phyloP scores from a whole-genome alignment of 176 grass and related monocot genomes.

The Carex cristatella region DNA sequence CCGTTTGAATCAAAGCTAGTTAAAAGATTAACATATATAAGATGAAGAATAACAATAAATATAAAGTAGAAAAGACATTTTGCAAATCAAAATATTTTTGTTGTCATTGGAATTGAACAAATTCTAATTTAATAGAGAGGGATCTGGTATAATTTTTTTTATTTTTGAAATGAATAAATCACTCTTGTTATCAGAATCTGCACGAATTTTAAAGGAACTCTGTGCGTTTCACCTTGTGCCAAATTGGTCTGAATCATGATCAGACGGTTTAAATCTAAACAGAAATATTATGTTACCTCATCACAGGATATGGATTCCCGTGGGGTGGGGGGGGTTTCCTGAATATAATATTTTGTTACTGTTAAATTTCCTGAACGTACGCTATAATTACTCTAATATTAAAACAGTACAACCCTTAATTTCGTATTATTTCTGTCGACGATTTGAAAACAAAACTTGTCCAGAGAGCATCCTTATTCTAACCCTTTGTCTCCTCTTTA shows the following conservation, averaged over 20 bases:
- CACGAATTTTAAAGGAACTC: too few relatives aligned
- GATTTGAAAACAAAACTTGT: not conserved
- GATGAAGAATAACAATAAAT: not conserved
- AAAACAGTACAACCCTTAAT: not conserved
- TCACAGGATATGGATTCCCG: too few relatives aligned
- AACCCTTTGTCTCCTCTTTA: slow-evolving; percentile 11
- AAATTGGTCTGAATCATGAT: too few relatives aligned
- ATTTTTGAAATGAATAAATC: not conserved
- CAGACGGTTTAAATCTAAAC: too few relatives aligned
- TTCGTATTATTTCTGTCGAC: not conserved
- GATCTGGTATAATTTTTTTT: not conserved
- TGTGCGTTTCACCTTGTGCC: too few relatives aligned
- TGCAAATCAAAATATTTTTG: not conserved
- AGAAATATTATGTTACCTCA: too few relatives aligned
- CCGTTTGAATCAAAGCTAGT: not conserved
- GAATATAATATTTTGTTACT: not conserved
- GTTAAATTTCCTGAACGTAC: not conserved
- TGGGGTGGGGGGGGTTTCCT: too few relatives aligned
- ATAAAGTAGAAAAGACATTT: not conserved
- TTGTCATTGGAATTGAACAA: not conserved
- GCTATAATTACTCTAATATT: not conserved
- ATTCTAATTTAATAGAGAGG: not conserved
- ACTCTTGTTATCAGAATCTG: not conserved
- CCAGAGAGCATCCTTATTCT: not conserved
- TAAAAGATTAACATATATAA: not conserved